Evolutionary conservation across 257 asterid genomes (phyloP).

Genomic region (Gynochthodes officinalis): DNA sequence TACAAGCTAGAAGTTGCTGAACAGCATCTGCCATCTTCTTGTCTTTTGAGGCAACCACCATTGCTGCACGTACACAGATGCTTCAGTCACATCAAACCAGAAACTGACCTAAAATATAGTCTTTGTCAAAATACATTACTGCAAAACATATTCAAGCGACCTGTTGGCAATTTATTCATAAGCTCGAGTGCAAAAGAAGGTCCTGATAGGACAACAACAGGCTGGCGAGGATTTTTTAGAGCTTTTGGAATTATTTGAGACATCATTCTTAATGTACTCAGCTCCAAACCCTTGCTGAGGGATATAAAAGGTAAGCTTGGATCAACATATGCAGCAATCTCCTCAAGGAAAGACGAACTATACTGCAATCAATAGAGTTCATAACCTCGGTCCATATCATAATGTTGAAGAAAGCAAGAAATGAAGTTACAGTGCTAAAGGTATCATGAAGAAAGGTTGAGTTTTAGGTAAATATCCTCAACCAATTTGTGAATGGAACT

Average conservation of each 20-base stretch:
- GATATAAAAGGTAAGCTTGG: constrained; percentile 89
- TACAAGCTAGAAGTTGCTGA: constrained; percentile 86
- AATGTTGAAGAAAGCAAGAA: neutral
- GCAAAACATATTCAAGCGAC: constrained; percentile 34
- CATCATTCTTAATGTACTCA: constrained; percentile 77
- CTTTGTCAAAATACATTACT: constrained; percentile 9
- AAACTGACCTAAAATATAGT: constrained; percentile 8
- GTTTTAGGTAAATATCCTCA: neutral
- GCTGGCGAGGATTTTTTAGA: constrained; percentile 81
- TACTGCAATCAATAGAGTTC: constrained; percentile 53
- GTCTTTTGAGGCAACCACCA: constrained; percentile 95
- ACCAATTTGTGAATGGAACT: neutral
- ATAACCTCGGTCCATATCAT: constrained; percentile 2
- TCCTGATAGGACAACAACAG: constrained; percentile 79
- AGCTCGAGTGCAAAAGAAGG: constrained; percentile 92
- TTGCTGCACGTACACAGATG: constrained; percentile 35
- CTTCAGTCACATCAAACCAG: constrained; percentile 15
- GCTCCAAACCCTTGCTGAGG: constrained; percentile 95
- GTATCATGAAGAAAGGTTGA: neutral
- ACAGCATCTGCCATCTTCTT: constrained; percentile 76
- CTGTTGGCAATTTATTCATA: constrained; percentile 90
- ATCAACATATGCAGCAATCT: constrained; percentile 67
- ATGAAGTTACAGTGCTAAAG: neutral
- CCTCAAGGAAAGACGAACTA: constrained; percentile 84
- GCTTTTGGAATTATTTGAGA: constrained; percentile 88